These are phyloP conservation scores for Blechomonas ayalai DNA, from an alignment of 208 protist genomes.

Conservation along the genomic window DNA sequence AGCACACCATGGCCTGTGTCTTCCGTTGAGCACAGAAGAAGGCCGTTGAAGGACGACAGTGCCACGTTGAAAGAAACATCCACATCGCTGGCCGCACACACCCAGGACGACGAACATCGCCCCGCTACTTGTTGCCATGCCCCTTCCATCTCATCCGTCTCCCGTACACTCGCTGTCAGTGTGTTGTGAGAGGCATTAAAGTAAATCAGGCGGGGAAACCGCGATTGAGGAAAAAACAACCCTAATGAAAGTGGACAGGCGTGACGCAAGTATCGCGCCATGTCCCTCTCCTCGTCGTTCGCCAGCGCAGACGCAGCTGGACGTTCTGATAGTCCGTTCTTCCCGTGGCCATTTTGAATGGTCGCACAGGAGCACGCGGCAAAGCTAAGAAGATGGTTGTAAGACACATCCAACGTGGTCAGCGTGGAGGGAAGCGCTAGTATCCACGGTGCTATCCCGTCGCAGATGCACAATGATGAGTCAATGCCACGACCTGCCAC, in stretches of 20 bases:
- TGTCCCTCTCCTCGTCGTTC: background rate
- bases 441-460: constrained; percentile 50
- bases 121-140: constrained; percentile 13
- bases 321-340: too few species aligned
- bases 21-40: constrained; percentile 22
- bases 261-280: constrained; percentile 28
- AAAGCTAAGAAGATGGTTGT: constrained; percentile 66
- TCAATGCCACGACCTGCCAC: background rate
- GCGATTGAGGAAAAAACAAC: background rate
- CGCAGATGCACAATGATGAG: constrained; percentile 13
- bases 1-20: background rate
- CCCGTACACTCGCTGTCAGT: constrained; percentile 28
- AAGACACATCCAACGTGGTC: constrained; percentile 50
- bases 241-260: constrained; percentile 13
- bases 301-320: background rate
- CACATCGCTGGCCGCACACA: constrained; percentile 9
- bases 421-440: constrained; percentile 49
- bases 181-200: constrained; percentile 59
- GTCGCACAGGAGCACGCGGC: constrained; percentile 28
- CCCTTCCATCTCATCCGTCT: constrained; percentile 48
- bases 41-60: constrained; percentile 31
- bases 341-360: background rate
- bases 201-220: constrained; percentile 16
- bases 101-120: background rate
- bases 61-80: constrained; percentile 38